Percentiles rank a stretch among this genome's conserved stretches.
These are phyloP conservation scores for Vanrija sp. DNA, from an alignment of 1,284 basidiomycete species.

Conservation along the genomic window DNA sequence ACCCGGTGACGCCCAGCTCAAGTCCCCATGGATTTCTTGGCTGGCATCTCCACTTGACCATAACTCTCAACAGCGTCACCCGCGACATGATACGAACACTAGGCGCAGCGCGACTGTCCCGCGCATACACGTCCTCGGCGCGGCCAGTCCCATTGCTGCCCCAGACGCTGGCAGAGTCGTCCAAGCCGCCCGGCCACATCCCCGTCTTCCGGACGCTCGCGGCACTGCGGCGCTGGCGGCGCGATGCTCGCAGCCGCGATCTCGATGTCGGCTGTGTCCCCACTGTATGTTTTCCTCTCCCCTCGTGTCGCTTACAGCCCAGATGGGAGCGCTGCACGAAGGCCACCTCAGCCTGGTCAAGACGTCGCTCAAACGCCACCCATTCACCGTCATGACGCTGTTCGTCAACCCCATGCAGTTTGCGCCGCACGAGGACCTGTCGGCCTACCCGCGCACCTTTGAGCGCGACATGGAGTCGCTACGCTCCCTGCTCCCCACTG, in stretches of 20 bases:
- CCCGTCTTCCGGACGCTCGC: constrained; percentile 70
- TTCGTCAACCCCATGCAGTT: constrained; percentile 99
- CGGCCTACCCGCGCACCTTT: constrained; percentile 80
- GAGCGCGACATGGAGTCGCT: constrained; percentile 55
- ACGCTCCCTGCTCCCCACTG: constrained; percentile 57
- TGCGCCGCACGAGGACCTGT: constrained; percentile 89
- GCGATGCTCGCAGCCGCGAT: constrained; percentile 57
- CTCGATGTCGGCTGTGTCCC: constrained; percentile 85
- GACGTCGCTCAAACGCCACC: constrained; percentile 69
- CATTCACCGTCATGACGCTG: constrained; percentile 86
- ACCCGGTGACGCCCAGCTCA: too few relatives aligned
- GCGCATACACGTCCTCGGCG: too few relatives aligned
- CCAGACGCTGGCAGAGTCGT: too few relatives aligned
- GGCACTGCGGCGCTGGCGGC: constrained; percentile 73
- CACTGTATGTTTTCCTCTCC: constrained; percentile 52
- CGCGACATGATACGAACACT: too few relatives aligned
- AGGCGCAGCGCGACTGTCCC: too few relatives aligned
- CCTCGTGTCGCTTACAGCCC: background rate
- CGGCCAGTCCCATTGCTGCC: too few relatives aligned
- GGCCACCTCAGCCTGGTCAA: constrained; percentile 80
- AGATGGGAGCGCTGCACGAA: constrained; percentile 91
- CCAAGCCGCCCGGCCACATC: constrained; percentile 50
- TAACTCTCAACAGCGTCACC: too few relatives aligned
- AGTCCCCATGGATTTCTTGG: too few relatives aligned
- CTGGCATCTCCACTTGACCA: too few relatives aligned